Evolutionary conservation across 768 basidiomycete species (phyloP).

Genomic region (Suillus cothurnatus): DNA sequence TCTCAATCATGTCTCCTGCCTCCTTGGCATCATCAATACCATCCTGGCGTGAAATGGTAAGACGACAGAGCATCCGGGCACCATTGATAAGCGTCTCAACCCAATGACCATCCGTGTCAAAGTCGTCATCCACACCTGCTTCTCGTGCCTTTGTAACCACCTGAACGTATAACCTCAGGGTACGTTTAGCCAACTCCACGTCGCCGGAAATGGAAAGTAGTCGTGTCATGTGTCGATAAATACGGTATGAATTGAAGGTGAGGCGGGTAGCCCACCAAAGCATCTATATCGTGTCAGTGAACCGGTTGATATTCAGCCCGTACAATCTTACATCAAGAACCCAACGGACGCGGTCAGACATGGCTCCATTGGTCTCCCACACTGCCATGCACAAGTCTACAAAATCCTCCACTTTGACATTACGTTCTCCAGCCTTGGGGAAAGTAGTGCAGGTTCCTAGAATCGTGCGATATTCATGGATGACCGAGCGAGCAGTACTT

Average conservation of each 20-base stretch:
- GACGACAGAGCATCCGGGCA: constrained; percentile 71
- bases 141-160: constrained; percentile 83
- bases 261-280: constrained; percentile 94
- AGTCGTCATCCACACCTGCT: constrained; percentile 43
- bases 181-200: constrained; percentile 65
- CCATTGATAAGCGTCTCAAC: constrained; percentile 80
- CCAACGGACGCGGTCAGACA: constrained; percentile 69
- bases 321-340: constrained; percentile 66
- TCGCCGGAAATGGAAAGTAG: constrained; percentile 66
- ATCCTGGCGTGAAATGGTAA: constrained; percentile 41
- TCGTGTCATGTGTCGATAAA: constrained; percentile 84
- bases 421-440: constrained; percentile 79
- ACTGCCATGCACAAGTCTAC: constrained; percentile 77
- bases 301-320: not conserved
- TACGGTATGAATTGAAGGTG: constrained; percentile 89
- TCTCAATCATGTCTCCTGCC: constrained; percentile 60
- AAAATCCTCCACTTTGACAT: constrained; percentile 80
- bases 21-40: constrained; percentile 63
- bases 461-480: constrained; percentile 71
- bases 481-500: constrained; percentile 61
- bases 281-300: constrained; percentile 45
- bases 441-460: constrained; percentile 72
- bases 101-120: constrained; percentile 72
- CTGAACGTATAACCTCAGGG: constrained; percentile 79
- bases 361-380: constrained; percentile 76